These are phyloP conservation scores for Verticillium tricorpus DNA, from an alignment of 2,329 filamentous ascomycete genomes.

Conservation along the genomic window DNA sequence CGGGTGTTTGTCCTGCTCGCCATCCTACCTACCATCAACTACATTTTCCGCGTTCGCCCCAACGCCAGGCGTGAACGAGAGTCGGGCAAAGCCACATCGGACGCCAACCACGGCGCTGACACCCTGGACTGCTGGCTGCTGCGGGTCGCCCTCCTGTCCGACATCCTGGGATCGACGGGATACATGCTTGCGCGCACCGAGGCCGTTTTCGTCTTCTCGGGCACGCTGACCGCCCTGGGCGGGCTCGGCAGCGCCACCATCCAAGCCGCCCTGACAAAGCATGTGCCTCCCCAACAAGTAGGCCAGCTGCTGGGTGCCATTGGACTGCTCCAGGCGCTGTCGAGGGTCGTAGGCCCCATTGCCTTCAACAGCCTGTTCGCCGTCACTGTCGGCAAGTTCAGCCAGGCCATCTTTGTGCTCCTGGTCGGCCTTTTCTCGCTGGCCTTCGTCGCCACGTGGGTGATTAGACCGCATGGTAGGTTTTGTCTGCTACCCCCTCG, in stretches of 20 bases:
- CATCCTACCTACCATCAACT: constrained; percentile 72
- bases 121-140: constrained; percentile 73
- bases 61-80: constrained; percentile 35
- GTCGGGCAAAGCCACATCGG: constrained; percentile 28
- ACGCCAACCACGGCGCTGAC: constrained; percentile 67
- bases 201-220: constrained; percentile 64
- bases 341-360: constrained; percentile 73
- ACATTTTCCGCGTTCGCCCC: constrained; percentile 61
- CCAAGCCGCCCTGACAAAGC: constrained; percentile 82
- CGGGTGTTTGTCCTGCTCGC: constrained; percentile 73
- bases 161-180: constrained; percentile 70
- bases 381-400: constrained; percentile 69
- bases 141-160: constrained; percentile 68
- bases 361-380: constrained; percentile 86
- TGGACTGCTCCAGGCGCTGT: constrained; percentile 78
- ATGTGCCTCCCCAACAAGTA: constrained; percentile 75
- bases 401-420: constrained; percentile 79
- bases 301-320: constrained; percentile 86
- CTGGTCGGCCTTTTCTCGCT: constrained; percentile 62
- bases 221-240: constrained; percentile 70
- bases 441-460: constrained; percentile 62
- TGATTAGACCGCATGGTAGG: constrained; percentile 72
- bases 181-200: constrained; percentile 64
- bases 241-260: constrained; percentile 83
- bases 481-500: constrained; percentile 14